Evolutionary conservation across 208 protist species (phyloP).

Genomic region (Leishmania amazonensis): DNA sequence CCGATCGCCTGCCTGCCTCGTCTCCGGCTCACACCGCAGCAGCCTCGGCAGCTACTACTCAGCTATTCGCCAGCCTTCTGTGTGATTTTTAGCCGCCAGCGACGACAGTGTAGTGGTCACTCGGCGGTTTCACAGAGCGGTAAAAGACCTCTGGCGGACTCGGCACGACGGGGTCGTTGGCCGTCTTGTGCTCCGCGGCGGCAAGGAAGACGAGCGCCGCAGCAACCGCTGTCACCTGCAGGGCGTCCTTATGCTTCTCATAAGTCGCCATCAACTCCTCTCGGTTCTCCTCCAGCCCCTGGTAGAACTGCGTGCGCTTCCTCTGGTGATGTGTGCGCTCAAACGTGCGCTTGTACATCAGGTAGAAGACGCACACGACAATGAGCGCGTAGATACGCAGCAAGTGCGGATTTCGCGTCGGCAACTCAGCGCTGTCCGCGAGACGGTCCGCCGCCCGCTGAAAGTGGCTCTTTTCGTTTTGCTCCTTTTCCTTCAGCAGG

Average conservation of each 20-base stretch:
- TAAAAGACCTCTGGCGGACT: conserved; percentile 53
- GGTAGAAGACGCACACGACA: conserved; percentile 43
- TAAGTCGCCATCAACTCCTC: conserved; percentile 47
- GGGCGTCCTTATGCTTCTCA: conserved; percentile 37
- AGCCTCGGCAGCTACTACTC: neutral
- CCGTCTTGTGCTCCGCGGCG: conserved; percentile 45
- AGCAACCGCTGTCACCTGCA: conserved; percentile 59
- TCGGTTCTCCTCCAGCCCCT: conserved; percentile 49
- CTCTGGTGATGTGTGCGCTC: conserved; percentile 49
- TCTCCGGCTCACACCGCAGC: neutral
- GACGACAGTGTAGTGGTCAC: conserved; percentile 65
- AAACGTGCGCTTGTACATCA: conserved; percentile 74
- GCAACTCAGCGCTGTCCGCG: conserved; percentile 67
- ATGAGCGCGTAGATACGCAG: conserved; percentile 55
- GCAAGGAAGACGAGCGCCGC: conserved; percentile 70
- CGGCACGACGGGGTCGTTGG: conserved; percentile 45
- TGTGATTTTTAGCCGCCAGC: conserved; percentile 36
- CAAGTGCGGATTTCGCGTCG: conserved; percentile 49
- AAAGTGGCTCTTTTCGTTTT: conserved; percentile 76
- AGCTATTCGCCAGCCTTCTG: too few relatives aligned
- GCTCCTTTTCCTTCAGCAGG: conserved; percentile 54
- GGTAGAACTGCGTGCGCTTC: conserved; percentile 55
- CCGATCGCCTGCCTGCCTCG: neutral
- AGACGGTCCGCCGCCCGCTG: conserved; percentile 59
- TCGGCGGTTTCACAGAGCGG: conserved; percentile 50